Conservation (phyloP, 1,284 basidiomycete species). For the Sporisorium graminicola region DNA sequence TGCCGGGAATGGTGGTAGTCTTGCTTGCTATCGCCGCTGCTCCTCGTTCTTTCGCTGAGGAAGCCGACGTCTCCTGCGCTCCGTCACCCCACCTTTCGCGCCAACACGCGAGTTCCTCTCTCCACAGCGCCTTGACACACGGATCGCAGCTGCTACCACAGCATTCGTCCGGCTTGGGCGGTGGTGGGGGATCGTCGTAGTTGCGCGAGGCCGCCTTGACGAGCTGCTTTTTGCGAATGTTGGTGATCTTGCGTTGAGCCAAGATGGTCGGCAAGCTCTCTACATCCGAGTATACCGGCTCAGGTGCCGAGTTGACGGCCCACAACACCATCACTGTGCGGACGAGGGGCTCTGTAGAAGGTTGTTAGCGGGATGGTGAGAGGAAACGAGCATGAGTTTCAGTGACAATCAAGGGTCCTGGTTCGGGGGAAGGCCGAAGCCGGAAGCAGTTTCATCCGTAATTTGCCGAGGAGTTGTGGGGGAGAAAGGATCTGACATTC, state of each 20-base stretch:
- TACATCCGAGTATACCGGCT: constrained; percentile 45
- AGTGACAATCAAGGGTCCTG: not conserved
- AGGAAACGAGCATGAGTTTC: too few relatives aligned
- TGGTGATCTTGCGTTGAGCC: constrained; percentile 43
- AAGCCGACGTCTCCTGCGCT: constrained; percentile 13
- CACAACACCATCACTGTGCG: constrained; percentile 28
- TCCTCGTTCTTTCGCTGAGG: constrained; percentile 14
- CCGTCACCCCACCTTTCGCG: constrained; percentile 45
- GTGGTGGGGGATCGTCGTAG: constrained; percentile 52
- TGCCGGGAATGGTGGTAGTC: constrained; percentile 29
- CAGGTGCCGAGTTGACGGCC: constrained; percentile 26
- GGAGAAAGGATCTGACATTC: constrained; percentile 1
- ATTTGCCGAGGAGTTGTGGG: not conserved
- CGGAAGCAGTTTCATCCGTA: constrained; percentile 7
- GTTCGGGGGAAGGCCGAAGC: not conserved
- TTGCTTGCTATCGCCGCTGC: not conserved
- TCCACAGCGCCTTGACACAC: constrained; percentile 60
- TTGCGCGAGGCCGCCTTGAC: constrained; percentile 46
- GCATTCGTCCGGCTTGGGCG: constrained; percentile 56
- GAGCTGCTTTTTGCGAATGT: constrained; percentile 56
- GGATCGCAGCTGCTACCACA: constrained; percentile 56
- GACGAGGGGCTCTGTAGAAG: too few relatives aligned
- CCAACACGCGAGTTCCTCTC: constrained; percentile 55
- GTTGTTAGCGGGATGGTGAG: not conserved
- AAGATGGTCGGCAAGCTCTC: constrained; percentile 34